Base-by-base conservation (phyloP, 495 filamentous ascomycete species). In the Barbatosphaeria neglecta region DNA sequence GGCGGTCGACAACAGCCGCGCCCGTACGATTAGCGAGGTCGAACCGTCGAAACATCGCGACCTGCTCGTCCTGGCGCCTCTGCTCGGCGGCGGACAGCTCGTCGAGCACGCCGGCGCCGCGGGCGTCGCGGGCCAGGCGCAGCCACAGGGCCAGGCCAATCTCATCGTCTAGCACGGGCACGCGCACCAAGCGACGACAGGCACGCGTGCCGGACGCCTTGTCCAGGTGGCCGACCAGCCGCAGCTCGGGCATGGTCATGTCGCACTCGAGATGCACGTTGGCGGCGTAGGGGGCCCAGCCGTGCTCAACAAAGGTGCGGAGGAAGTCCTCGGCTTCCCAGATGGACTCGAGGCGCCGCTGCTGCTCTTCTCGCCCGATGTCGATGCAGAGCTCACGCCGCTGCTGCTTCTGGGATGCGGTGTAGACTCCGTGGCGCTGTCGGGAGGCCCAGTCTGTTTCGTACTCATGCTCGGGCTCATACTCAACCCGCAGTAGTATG, bases 91-190 rank as follows among this genome's bases (percentile, higher is more conserved):
- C 22, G 9, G 25, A 27, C 23, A 22, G 6, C 16, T 25, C 41
- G 6, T 22, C 31, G 7, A 31, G 23, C 15, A 22, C 22, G 20
- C 10, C 11, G 11, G n/a, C 9, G 4, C 16, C 41, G 2, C 19
- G 17, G 4, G 41, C 42, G 3, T 46, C 39, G 22, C 24, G 39
- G 13, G 37, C 35, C 0, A 59, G 53, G 4, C 41, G 22, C 35
- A 41, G 13, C 49, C 49, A 59, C 24, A 60, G 46, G 0, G 49
- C 46, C 16, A 44, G 22, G 35, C 40, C 47, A 6, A 60, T 50
- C 44, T 57, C 48, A 16, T 55, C 51, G 43, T 51, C 33, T 37
- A 57, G 49, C 33, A 48, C 54, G 1, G 57, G 54, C n/a, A 47
- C 48, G 0, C 45, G 43, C 39, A 60, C 41, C 8, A 60, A 46